Evolutionary conservation across 73 alveolate species (phyloP).

Genomic region (Paramecium bursaria): DNA sequence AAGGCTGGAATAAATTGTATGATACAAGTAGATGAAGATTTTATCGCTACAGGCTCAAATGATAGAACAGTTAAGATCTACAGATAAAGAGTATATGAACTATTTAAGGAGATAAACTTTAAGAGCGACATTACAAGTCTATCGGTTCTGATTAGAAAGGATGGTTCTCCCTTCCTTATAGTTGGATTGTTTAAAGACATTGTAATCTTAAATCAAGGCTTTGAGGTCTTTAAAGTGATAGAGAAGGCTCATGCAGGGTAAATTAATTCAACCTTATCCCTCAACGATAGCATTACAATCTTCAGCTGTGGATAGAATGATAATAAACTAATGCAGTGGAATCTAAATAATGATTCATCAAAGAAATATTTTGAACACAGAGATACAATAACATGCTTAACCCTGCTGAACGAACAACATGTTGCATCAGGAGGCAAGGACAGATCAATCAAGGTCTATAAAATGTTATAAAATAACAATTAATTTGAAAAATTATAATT

Average conservation of each 20-base stretch:
- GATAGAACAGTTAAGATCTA: constrained; percentile 46
- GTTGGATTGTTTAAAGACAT: constrained; percentile 48
- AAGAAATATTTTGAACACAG: constrained; percentile 68
- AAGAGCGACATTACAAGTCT: constrained; percentile 21
- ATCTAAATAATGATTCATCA: constrained; percentile 6
- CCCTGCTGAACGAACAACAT: constrained; percentile 37
- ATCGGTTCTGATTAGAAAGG: constrained; percentile 34
- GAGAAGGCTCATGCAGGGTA: constrained; percentile 36
- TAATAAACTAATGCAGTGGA: constrained; percentile 30
- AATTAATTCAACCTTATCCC: constrained; percentile 16
- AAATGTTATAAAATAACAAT: constrained; percentile 8
- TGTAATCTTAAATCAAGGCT: constrained; percentile 35
- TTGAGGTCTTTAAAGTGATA: constrained; percentile 13
- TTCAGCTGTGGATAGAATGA: constrained; percentile 47
- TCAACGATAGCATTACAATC: constrained; percentile 3
- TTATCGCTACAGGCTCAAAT: constrained; percentile 50
- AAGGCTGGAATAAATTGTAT: constrained; percentile 35
- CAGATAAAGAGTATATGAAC: constrained; percentile 41
- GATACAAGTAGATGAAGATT: constrained; percentile 45
- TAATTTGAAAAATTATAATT: constrained; percentile 48
- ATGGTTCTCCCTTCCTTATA: constrained; percentile 30
- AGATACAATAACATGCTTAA: constrained; percentile 61
- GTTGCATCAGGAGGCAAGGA: constrained; percentile 69
- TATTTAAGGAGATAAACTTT: constrained; percentile 22
- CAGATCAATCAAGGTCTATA: constrained; percentile 58